A percentile compares a stretch with the other conserved stretches of the same genome.
Conservation (phyloP, 306 rosid species). For the Elaeagnus macrophylla region DNA sequence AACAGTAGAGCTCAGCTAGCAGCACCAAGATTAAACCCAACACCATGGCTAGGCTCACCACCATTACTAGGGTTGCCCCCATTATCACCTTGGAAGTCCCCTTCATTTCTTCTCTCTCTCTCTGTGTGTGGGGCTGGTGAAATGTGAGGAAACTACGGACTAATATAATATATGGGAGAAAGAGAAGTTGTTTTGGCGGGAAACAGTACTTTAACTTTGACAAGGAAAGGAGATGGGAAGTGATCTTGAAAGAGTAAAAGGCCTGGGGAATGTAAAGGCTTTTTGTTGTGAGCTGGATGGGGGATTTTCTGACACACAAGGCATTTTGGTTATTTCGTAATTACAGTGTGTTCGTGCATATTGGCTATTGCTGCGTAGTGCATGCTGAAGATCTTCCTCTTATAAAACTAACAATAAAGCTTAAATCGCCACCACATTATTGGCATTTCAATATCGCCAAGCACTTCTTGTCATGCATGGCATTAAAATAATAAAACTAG, state of each 20-base stretch:
- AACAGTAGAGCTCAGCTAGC: constrained; percentile 85
- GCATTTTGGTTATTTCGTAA: constrained; percentile 20
- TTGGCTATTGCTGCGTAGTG: not conserved
- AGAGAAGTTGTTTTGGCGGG: constrained; percentile 46
- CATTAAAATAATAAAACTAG: too few relatives aligned
- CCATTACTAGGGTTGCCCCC: constrained; percentile 83
- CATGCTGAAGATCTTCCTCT: not conserved
- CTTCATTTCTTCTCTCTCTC: constrained; percentile 49
- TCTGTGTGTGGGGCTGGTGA: constrained; percentile 1
- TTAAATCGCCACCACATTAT: too few relatives aligned
- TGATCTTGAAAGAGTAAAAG: constrained; percentile 27
- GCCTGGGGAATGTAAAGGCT: constrained; percentile 44
- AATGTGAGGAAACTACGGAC: constrained; percentile 21
- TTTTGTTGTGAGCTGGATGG: constrained; percentile 13
- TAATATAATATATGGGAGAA: constrained; percentile 19
- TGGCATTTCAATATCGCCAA: too few relatives aligned
- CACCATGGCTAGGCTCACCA: constrained; percentile 69
- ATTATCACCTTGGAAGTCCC: constrained; percentile 76
- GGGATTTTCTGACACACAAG: constrained; percentile 22
- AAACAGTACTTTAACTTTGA: constrained; percentile 27
- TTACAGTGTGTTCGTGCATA: not conserved
- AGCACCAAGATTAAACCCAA: constrained; percentile 69
- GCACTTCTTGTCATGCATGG: too few relatives aligned
- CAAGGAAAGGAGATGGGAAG: constrained; percentile 12
- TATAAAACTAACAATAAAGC: too few relatives aligned